These are phyloP conservation scores for Ceratocystis papillata DNA, from an alignment of 2,329 filamentous ascomycete species.

Conservation along the genomic window DNA sequence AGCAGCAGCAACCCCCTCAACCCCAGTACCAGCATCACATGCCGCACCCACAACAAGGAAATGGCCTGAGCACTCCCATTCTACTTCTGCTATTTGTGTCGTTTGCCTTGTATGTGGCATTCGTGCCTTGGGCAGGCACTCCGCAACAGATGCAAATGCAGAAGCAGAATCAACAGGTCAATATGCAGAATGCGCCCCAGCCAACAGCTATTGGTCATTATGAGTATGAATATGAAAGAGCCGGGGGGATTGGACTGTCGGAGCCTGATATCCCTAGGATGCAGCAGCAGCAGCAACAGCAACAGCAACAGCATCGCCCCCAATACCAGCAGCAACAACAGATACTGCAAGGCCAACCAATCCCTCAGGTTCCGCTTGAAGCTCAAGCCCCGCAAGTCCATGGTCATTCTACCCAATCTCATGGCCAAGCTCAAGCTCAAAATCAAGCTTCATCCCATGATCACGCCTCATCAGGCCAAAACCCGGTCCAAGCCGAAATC, in stretches of 20 bases:
- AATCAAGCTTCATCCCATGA: conserved; percentile 7
- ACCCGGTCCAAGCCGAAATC: conserved; percentile 12
- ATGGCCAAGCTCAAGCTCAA: conserved; percentile 16
- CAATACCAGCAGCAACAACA: not conserved
- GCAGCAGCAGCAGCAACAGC: conserved; percentile 13
- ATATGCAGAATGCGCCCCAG: conserved; percentile 14
- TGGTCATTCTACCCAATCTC: not conserved
- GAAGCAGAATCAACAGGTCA: conserved; percentile 17
- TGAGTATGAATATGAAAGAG: conserved; percentile 11
- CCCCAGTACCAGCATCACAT: conserved; percentile 20
- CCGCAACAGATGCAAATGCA: conserved; percentile 16
- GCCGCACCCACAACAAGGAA: conserved; percentile 19
- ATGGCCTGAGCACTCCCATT: conserved; percentile 22
- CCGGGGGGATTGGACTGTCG: not conserved
- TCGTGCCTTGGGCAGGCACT: conserved; percentile 23
- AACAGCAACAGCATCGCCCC: not conserved
- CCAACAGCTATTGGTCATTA: not conserved
- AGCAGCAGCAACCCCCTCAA: conserved; percentile 14
- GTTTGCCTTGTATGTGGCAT: conserved; percentile 24
- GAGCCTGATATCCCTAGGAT: conserved; percentile 14
- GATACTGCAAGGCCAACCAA: not conserved
- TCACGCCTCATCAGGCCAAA: not conserved
- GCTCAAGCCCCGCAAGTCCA: conserved; percentile 9
- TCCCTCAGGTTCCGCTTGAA: not conserved
- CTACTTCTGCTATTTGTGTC: conserved; percentile 23